Conservation (phyloP, 164 flowering plant species). For the Akebia trifoliata region DNA sequence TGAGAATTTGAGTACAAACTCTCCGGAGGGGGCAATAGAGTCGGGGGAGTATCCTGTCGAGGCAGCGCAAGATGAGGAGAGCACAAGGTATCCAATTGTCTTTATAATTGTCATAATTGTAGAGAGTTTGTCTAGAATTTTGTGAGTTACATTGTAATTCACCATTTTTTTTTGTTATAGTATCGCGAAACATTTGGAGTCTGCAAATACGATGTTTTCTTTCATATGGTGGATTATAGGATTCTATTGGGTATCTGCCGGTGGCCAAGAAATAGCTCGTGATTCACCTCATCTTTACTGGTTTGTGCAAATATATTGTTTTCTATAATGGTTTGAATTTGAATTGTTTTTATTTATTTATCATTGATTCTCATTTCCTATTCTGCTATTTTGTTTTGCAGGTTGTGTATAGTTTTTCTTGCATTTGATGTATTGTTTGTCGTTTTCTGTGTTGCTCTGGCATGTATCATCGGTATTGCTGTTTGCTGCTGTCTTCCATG, state of each 20-base stretch:
- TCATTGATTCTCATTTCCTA: background rate
- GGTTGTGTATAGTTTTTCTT: constrained; percentile 71
- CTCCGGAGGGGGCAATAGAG: constrained; percentile 13
- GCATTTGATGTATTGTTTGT: constrained; percentile 79
- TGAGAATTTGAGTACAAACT: constrained; percentile 14
- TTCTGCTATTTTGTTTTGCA: constrained; percentile 32
- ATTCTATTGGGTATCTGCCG: constrained; percentile 80
- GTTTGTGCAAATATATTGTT: constrained; percentile 21
- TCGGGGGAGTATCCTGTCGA: constrained; percentile 26
- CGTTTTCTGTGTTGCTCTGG: constrained; percentile 65
- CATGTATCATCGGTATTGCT: constrained; percentile 78
- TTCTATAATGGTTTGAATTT: constrained; percentile 4
- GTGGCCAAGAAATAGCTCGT: constrained; percentile 46
- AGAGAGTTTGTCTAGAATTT: background rate
- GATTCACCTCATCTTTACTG: constrained; percentile 80
- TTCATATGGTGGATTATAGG: constrained; percentile 90
- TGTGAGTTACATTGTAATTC: background rate
- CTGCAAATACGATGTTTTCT: constrained; percentile 84
- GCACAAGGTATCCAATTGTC: constrained; percentile 31
- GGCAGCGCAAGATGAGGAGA: constrained; percentile 32
- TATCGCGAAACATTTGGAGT: constrained; percentile 66
- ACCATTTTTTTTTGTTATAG: constrained; percentile 24
- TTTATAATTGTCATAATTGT: background rate
- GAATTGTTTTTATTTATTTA: background rate
- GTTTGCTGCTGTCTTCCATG: constrained; percentile 91